phyloP scores from a whole-genome alignment of 495 filamentous ascomycete genomes.

The Aspergillus funiculosus region DNA sequence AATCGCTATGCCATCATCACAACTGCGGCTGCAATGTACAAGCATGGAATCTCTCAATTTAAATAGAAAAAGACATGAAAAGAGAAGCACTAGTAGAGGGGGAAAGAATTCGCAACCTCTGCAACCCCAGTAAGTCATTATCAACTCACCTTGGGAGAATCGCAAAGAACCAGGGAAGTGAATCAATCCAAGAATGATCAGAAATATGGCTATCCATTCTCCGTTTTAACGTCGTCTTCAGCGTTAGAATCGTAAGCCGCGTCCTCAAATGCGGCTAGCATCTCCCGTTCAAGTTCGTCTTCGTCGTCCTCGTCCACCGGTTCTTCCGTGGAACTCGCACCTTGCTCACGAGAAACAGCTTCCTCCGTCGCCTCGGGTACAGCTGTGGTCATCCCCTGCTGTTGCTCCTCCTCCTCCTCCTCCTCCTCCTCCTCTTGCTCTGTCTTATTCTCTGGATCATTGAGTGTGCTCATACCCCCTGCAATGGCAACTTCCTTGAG shows the following conservation, averaged over 20 bases:
- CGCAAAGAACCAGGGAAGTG: no score
- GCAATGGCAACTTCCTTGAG: conserved; percentile 44
- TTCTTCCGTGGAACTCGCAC: conserved; percentile 23
- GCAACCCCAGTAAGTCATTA: no score
- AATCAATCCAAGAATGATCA: neutral
- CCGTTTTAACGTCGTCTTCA: conserved; percentile 27
- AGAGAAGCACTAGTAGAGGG: no score
- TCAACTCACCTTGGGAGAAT: neutral
- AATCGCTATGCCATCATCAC: conserved; percentile 34
- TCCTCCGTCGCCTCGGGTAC: no score
- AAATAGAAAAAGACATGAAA: neutral
- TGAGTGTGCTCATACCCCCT: conserved; percentile 29
- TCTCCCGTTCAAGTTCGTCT: conserved; percentile 60
- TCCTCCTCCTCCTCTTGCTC: conserved; percentile 49
- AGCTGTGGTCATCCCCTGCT: no score
- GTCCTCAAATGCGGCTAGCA: conserved; percentile 60
- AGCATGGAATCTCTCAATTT: conserved; percentile 2
- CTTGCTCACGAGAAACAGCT: conserved; percentile 7
- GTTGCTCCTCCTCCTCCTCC: no score
- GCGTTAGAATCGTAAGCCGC: conserved; percentile 32
- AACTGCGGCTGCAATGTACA: conserved; percentile 3
- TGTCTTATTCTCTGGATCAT: no score
- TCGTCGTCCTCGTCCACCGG: conserved; percentile 51
- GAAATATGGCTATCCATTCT: conserved; percentile 23
- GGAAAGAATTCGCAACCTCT: no score